Conservation (phyloP, 768 basidiomycete genomes). For the Mycena haematopus region DNA sequence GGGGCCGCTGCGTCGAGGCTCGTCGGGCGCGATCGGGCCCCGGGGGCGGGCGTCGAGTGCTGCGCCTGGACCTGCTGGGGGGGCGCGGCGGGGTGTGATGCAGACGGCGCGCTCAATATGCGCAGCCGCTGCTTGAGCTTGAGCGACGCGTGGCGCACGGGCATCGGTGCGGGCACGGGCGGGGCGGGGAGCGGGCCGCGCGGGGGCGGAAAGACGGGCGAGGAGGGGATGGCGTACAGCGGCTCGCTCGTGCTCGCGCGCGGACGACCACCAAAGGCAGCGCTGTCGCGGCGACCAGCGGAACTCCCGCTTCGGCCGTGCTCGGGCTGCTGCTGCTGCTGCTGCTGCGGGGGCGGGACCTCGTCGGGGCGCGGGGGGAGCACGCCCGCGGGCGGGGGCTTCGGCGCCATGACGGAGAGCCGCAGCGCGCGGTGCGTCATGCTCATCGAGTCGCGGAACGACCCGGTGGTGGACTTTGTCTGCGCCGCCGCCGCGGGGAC, state of each 20-base stretch:
- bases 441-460: constrained; percentile 60
- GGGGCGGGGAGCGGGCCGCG: constrained; percentile 46
- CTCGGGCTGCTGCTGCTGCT: constrained; percentile 32
- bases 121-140: constrained; percentile 71
- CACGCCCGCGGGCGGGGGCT: constrained; percentile 62
- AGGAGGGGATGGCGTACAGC: constrained; percentile 52
- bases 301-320: neutral
- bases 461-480: constrained; percentile 35
- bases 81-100: constrained; percentile 34
- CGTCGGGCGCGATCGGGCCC: constrained; percentile 24
- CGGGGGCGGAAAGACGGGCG: constrained; percentile 55
- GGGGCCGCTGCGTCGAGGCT: constrained; percentile 12
- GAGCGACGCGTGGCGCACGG: constrained; percentile 50
- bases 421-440: constrained; percentile 59
- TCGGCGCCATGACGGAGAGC: constrained; percentile 66
- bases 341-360: constrained; percentile 37
- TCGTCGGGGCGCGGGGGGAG: constrained; percentile 78
- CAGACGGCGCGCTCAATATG: constrained; percentile 67
- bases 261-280: neutral
- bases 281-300: constrained; percentile 3
- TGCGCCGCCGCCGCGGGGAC: constrained; percentile 3
- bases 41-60: constrained; percentile 22
- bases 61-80: constrained; percentile 34
- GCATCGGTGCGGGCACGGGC: constrained; percentile 25
- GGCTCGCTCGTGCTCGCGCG: neutral